Base-by-base conservation (phyloP, 1,139 yeast genomes). In the Nakaseomyces uthaithaninus region DNA sequence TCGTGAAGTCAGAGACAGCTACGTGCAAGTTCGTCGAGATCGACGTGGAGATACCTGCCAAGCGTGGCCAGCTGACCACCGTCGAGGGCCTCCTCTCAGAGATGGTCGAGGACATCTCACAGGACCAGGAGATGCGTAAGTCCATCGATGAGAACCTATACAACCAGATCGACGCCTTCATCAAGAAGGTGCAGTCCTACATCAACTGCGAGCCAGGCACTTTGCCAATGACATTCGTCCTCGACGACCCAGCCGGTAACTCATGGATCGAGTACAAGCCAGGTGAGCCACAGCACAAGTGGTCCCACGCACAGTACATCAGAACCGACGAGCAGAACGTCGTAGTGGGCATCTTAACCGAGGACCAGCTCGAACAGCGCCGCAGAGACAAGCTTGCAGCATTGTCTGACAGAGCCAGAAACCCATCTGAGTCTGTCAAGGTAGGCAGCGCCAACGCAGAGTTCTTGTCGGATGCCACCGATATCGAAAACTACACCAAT, bases 211-310 rank as follows among this genome's bases (percentile, higher is more conserved):
- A 78, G 43, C 74, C 74, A 42, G 77, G 74, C 27, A 72, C 75
- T 11, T 65, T 87, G 45, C 98, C 98, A 2, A 60, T 91, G 47
- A 84, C 94, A 0, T 73, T 93, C 40, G 69, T 75, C 14, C 66
- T 87, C 15, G 96, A 89, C 61, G 99, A 91, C 64, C 97, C 98
- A 25, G 76, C 96, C 1, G 99, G 99, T 16, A 91, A 93, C 65
- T 89, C 97, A 2, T 93, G 96, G 95, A 80, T 93, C 42, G 95
- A 87, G 60, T 87, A 74, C 58, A 65, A 75, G 44, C 97, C 97
- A 16, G 89, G 84, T 42, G 95, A 89, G 60, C 73, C 95, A 10
- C 68, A 83, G 40, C 95, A 86, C 63, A 86, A 87, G 59, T 89
- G 97, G 96, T 74, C 94, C 22, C 82, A 79, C 65, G 70, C 72